A percentile compares a stretch with the other conserved stretches of the same genome.
phyloP scores from a whole-genome alignment of 768 basidiomycete species.

The Mrakia gelida region DNA sequence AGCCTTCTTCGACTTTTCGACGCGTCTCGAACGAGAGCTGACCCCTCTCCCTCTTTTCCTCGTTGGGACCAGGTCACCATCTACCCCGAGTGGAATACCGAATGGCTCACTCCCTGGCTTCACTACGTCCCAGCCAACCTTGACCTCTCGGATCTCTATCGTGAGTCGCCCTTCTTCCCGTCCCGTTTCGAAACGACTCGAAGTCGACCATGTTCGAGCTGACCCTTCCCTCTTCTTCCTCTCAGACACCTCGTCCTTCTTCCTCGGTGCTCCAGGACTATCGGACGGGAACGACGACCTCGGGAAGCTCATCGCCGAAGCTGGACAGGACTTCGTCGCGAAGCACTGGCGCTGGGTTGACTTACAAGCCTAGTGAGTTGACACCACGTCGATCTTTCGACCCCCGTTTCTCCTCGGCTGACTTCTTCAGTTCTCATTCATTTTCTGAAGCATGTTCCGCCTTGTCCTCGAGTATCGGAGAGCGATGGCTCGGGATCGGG shows the following conservation, averaged over 20 bases:
- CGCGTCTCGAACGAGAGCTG: background rate
- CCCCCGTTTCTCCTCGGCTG: too few species aligned
- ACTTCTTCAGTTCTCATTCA: too few species aligned
- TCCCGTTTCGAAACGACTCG: background rate
- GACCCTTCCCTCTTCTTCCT: background rate
- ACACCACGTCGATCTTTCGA: background rate
- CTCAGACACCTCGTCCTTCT: conserved; percentile 6
- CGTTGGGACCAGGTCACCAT: conserved; percentile 37
- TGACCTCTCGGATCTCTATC: conserved; percentile 29
- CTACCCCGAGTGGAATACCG: conserved; percentile 43
- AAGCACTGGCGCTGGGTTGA: background rate
- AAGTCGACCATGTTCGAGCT: too few species aligned
- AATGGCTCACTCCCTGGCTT: conserved; percentile 44
- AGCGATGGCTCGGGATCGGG: background rate
- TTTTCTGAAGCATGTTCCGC: background rate
- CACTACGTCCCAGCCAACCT: conserved; percentile 42
- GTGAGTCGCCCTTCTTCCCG: background rate
- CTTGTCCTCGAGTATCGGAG: conserved; percentile 11
- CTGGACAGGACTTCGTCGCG: background rate
- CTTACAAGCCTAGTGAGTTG: background rate
- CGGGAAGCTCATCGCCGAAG: background rate
- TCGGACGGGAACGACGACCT: background rate
- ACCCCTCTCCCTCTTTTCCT: too few species aligned
- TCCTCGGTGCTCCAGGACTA: conserved; percentile 1
- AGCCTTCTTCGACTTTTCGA: background rate